Percentiles rank a stretch among this genome's conserved stretches.
Conservation (phyloP, 2,329 filamentous ascomycete species). For the Phoma herbarum region DNA sequence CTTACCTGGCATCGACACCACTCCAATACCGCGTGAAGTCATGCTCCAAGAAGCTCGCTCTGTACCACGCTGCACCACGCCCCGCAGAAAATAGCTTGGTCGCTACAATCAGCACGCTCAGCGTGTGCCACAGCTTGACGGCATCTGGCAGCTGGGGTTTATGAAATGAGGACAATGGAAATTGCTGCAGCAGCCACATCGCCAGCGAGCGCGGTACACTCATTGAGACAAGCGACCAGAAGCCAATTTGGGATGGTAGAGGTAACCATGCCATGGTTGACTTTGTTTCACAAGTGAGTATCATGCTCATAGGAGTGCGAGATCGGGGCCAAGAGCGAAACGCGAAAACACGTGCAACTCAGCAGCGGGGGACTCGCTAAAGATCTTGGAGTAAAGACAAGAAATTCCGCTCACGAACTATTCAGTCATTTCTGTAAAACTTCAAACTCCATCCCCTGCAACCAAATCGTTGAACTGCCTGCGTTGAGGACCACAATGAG, state of each 20-base stretch:
- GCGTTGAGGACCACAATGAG: background rate
- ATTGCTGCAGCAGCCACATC: background rate
- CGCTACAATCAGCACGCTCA: background rate
- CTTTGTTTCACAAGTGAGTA: background rate
- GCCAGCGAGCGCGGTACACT: background rate
- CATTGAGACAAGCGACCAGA: background rate
- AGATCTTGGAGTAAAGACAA: background rate
- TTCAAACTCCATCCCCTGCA: background rate
- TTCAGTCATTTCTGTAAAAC: too few species aligned
- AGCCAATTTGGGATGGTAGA: background rate
- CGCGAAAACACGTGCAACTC: conserved; percentile 11
- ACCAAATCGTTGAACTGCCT: background rate
- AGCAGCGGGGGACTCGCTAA: background rate
- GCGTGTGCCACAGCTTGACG: background rate
- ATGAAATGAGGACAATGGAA: too few species aligned
- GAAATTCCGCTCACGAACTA: background rate
- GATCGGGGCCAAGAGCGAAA: background rate
- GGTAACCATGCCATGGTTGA: background rate
- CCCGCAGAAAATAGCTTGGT: background rate
- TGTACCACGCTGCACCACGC: background rate
- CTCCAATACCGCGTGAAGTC: background rate
- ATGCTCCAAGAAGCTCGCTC: background rate
- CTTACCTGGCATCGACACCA: background rate
- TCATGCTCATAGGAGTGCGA: background rate
- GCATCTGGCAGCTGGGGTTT: background rate